A percentile compares a stretch with the other conserved stretches of the same genome.
Conservation (phyloP, 169 alveolate genomes). For the Eimeria brunetti region DNA sequence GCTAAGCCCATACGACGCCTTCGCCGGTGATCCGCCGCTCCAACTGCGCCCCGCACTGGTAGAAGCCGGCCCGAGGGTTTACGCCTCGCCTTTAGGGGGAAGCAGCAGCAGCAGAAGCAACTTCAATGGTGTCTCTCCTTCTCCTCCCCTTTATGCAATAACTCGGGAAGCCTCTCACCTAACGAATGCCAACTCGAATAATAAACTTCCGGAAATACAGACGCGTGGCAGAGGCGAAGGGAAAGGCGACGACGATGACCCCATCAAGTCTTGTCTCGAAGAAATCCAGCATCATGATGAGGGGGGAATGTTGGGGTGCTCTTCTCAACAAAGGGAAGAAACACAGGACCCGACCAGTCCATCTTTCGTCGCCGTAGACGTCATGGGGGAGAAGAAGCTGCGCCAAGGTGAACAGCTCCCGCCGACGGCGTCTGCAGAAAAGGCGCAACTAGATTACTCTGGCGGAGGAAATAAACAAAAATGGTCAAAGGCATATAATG, state of each 20-base stretch:
- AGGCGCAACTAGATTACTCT: background rate
- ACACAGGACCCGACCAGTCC: background rate
- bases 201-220: background rate
- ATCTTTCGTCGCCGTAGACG: background rate
- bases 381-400: background rate
- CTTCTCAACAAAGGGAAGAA: background rate
- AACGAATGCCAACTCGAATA: background rate
- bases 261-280: background rate
- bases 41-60: background rate
- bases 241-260: background rate
- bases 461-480: background rate
- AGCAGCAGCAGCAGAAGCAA: background rate
- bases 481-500: background rate
- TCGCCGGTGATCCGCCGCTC: background rate
- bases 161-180: slow-evolving; percentile 13
- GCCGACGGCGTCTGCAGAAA: background rate
- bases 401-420: background rate
- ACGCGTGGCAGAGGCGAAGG: background rate
- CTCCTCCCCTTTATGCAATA: background rate
- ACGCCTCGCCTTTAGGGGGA: background rate
- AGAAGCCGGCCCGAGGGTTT: slow-evolving; percentile 9
- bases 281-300: background rate
- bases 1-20: background rate
- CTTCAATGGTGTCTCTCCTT: background rate
- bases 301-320: background rate